These are phyloP conservation scores for Silybum marianum DNA, from an alignment of 129 eudicot species.

Conservation along the genomic window DNA sequence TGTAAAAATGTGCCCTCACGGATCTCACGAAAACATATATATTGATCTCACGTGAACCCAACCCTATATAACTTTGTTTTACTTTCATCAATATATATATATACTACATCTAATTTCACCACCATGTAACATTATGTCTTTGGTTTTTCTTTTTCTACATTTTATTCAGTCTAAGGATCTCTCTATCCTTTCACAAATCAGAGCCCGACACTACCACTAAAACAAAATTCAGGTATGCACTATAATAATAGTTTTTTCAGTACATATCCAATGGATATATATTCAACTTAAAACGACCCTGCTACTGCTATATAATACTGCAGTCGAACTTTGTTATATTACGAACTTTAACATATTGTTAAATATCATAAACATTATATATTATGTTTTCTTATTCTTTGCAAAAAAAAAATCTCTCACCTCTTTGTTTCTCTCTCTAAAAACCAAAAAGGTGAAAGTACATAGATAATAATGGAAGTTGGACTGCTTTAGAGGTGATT, in stretches of 20 bases:
- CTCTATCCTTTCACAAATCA: background rate
- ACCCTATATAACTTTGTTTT: background rate
- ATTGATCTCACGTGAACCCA: no score
- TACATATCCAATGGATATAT: background rate
- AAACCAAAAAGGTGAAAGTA: conserved; percentile 37
- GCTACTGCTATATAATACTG: background rate
- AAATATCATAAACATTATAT: no score
- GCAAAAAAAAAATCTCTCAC: no score
- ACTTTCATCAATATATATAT: background rate
- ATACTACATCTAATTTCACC: background rate
- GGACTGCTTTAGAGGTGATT: conserved; percentile 46
- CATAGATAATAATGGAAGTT: conserved; percentile 43
- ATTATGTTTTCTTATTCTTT: no score
- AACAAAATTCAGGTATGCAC: background rate
- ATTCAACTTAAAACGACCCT: background rate
- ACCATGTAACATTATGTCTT: background rate
- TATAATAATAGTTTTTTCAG: background rate
- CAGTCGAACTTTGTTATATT: background rate
- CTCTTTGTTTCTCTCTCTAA: conserved; percentile 26
- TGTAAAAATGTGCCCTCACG: no score
- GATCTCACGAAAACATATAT: no score
- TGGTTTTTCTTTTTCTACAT: background rate
- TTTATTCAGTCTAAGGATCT: no score
- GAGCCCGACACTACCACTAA: no score
- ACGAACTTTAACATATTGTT: background rate